Percentiles rank a stretch among this genome's conserved stretches.
Evolutionary conservation across 345 rosid genomes (phyloP).

Genomic region (Stellera chamaejasme): DNA sequence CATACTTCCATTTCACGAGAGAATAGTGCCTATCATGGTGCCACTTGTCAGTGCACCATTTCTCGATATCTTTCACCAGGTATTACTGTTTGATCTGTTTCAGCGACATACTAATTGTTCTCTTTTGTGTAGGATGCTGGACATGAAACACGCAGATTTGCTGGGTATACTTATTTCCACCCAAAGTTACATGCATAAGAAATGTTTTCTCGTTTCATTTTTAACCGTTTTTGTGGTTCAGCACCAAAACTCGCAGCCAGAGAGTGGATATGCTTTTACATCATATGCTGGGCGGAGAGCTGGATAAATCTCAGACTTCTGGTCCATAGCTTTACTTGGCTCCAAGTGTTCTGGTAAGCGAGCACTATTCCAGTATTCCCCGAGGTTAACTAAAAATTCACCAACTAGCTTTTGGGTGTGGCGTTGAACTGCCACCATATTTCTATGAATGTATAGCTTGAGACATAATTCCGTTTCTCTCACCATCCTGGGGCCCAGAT

Average conservation of each 20-base stretch:
- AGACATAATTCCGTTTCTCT: too few relatives aligned
- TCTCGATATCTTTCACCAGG: background rate
- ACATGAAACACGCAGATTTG: constrained; percentile 31
- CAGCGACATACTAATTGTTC: constrained; percentile 2
- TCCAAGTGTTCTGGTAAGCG: constrained; percentile 10
- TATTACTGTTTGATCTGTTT: background rate
- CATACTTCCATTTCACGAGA: constrained; percentile 6
- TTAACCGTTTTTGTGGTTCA: constrained; percentile 22
- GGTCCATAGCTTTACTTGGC: constrained; percentile 10
- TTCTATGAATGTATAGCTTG: too few relatives aligned
- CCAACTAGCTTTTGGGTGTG: background rate
- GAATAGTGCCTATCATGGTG: background rate
- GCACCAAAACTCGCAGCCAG: constrained; percentile 80
- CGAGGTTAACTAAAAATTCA: background rate
- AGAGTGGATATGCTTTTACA: constrained; percentile 89
- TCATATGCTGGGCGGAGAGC: constrained; percentile 73
- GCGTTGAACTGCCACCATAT: too few relatives aligned
- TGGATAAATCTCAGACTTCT: constrained; percentile 25
- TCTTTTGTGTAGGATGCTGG: constrained; percentile 37
- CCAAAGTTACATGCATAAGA: too few relatives aligned
- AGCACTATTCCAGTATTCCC: background rate
- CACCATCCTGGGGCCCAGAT: too few relatives aligned
- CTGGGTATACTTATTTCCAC: constrained; percentile 44
- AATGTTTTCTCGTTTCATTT: constrained; percentile 3
- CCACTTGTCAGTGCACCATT: background rate